These are phyloP conservation scores for Mycena galericulata DNA, from an alignment of 768 basidiomycete genomes.

Conservation along the genomic window DNA sequence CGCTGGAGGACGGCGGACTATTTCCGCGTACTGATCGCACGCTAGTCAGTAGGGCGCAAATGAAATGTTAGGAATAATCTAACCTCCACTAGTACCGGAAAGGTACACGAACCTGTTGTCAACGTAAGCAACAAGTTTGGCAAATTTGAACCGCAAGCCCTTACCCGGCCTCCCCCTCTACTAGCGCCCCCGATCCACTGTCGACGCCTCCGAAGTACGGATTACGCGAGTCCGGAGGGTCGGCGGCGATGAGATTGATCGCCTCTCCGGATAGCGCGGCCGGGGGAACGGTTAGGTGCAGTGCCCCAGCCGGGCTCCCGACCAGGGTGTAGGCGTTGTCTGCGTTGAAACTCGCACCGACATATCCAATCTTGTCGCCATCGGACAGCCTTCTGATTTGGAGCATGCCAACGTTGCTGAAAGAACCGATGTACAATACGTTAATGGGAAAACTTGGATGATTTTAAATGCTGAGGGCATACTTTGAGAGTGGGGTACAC, in stretches of 20 bases:
- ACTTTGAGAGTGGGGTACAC: conserved; percentile 9
- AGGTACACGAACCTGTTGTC: background rate
- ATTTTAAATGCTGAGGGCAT: background rate
- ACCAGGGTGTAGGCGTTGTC: conserved; percentile 5
- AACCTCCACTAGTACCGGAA: conserved; percentile 7
- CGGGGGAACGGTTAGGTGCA: conserved; percentile 9
- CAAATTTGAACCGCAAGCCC: background rate
- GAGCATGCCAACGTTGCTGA: conserved; percentile 3
- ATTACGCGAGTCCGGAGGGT: background rate
- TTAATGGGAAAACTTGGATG: background rate
- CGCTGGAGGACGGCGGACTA: conserved; percentile 7
- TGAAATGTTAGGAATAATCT: background rate
- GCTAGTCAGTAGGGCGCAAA: background rate
- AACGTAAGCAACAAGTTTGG: background rate
- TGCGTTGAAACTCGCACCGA: background rate
- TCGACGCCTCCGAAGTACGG: conserved; percentile 7
- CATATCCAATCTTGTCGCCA: conserved; percentile 1
- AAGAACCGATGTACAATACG: too few relatives aligned
- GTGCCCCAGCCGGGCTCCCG: background rate
- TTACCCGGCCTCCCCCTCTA: background rate
- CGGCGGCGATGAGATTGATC: conserved; percentile 7
- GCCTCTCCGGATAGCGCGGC: background rate
- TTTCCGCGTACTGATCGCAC: background rate
- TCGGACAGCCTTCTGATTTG: background rate
- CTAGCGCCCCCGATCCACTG: background rate